Evolutionary conservation across 192 early-diverging fungal genomes (phyloP).

Genomic region (Backusella parvicylindrica): DNA sequence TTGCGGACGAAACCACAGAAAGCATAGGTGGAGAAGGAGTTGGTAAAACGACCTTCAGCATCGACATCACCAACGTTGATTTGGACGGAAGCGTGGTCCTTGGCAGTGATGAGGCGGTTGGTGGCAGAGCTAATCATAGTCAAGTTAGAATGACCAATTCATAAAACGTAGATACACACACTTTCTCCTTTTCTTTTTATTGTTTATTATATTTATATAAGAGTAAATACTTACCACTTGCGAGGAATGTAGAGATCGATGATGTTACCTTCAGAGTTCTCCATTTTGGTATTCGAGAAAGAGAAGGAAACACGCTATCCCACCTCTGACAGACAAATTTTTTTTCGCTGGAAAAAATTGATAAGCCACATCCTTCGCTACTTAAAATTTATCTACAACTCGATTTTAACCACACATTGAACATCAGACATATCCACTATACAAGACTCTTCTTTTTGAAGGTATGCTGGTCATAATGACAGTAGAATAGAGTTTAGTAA

Average conservation of each 20-base stretch:
- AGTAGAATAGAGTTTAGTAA: too few species aligned
- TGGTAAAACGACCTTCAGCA: constrained; percentile 72
- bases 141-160: background rate
- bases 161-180: background rate
- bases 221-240: constrained; percentile 74
- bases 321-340: constrained; percentile 3
- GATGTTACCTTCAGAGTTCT: constrained; percentile 46
- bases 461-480: too few species aligned
- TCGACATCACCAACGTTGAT: constrained; percentile 96
- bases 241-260: constrained; percentile 94
- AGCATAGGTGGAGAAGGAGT: constrained; percentile 81
- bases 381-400: background rate
- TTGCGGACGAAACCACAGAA: constrained; percentile 91
- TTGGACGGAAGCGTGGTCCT: constrained; percentile 99
- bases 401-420: too few species aligned
- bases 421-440: too few species aligned
- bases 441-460: too few species aligned
- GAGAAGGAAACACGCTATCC: constrained; percentile 22
- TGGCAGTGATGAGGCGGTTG: constrained; percentile 95
- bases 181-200: background rate
- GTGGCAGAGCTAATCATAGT: constrained; percentile 79
- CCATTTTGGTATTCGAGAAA: constrained; percentile 35
- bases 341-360: background rate
- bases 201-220: background rate
- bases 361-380: background rate